phyloP scores from a whole-genome alignment of 2,329 filamentous ascomycete species.

The Lithohypha guttulata region DNA sequence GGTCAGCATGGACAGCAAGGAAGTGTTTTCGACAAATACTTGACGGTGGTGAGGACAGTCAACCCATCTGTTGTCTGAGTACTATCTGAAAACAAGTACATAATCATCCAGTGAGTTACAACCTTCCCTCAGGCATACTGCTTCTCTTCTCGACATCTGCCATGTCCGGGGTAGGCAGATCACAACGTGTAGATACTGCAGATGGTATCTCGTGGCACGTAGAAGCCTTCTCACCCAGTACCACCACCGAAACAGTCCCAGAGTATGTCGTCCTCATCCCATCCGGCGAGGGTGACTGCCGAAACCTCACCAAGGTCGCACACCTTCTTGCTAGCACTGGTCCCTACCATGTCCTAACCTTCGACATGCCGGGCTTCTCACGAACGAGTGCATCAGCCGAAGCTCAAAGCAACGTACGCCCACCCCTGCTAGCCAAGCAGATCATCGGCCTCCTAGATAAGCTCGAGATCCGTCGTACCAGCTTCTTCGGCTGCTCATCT shows the following conservation, averaged over 20 bases:
- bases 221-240: not conserved
- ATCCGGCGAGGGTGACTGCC: constrained; percentile 1
- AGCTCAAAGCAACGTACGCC: not conserved
- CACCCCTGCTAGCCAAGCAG: not conserved
- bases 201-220: constrained; percentile 2
- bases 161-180: too few relatives aligned
- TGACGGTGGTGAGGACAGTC: too few relatives aligned
- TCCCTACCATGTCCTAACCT: not conserved
- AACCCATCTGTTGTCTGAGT: too few relatives aligned
- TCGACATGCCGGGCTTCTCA: constrained; percentile 4
- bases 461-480: not conserved
- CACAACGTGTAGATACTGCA: not conserved
- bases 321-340: not conserved
- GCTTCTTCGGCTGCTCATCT: not conserved
- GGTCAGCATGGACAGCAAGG: too few relatives aligned
- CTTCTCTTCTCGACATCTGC: too few relatives aligned
- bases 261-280: constrained; percentile 1
- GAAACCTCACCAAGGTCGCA: not conserved
- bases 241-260: not conserved
- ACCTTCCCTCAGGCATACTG: too few relatives aligned
- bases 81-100: too few relatives aligned
- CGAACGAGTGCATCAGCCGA: not conserved
- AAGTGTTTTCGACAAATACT: too few relatives aligned
- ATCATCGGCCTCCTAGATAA: not conserved
- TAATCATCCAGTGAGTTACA: too few relatives aligned